Evolutionary conservation across 2,329 filamentous ascomycete genomes (phyloP).

Genomic region (Colletotrichum sp.): DNA sequence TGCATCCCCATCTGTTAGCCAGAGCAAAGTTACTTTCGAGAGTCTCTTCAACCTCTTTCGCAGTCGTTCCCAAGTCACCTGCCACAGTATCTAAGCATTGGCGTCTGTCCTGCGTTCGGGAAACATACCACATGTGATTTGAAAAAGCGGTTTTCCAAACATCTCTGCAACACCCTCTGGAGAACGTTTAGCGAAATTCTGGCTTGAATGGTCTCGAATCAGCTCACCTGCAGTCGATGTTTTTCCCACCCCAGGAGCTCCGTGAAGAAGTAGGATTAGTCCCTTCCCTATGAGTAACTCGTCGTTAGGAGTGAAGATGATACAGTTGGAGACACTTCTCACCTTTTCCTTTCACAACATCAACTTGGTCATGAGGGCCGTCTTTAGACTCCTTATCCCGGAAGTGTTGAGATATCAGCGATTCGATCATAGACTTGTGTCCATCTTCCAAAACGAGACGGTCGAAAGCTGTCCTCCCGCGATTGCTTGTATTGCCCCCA

Average conservation of each 20-base stretch:
- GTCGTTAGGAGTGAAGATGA: not conserved
- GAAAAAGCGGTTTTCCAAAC: not conserved
- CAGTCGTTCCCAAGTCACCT: not conserved
- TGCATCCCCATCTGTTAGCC: slow-evolving; percentile 18
- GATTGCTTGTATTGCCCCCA: too few species aligned
- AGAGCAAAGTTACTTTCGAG: not conserved
- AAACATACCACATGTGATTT: not conserved
- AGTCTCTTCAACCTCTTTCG: not conserved
- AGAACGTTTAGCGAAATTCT: too few species aligned
- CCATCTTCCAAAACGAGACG: not conserved
- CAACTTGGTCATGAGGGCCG: not conserved
- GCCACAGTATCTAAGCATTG: not conserved
- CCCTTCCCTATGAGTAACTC: too few species aligned
- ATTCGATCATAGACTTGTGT: not conserved
- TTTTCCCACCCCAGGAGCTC: not conserved
- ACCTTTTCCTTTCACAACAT: not conserved
- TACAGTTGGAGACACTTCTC: too few species aligned
- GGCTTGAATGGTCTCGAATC: too few species aligned
- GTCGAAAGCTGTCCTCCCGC: not conserved
- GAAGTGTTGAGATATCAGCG: not conserved
- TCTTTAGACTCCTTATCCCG: not conserved
- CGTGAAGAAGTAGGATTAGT: not conserved
- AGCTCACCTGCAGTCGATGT: not conserved
- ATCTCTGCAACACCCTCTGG: not conserved
- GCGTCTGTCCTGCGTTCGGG: too few species aligned